Percentiles rank a stretch among this genome's conserved stretches.
Evolutionary conservation across 371 early-diverging fungal species (phyloP).

Genomic region (Mitosporidium daphniae): DNA sequence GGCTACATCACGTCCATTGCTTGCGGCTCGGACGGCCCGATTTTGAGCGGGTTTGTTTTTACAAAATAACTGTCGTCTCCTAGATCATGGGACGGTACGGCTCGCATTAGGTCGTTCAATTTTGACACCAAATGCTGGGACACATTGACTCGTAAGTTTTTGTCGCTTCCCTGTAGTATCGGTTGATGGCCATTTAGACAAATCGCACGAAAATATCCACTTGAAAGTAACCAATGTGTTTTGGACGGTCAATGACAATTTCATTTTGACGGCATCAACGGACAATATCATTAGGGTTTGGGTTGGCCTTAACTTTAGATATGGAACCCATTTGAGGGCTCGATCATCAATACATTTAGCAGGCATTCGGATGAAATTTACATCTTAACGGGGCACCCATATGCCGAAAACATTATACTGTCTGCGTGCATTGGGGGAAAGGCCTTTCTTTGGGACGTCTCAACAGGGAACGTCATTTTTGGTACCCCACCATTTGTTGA

Average conservation of each 20-base stretch:
- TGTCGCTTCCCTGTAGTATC: no score
- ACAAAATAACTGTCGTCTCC: no score
- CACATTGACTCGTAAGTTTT: no score
- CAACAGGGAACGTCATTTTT: conserved; percentile 2
- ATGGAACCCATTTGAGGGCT: conserved; percentile 17
- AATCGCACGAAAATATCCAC: no score
- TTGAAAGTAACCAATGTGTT: conserved; percentile 13
- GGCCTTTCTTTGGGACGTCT: conserved; percentile 34
- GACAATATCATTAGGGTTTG: conserved; percentile 12
- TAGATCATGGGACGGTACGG: no score
- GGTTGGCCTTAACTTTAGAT: conserved; percentile 7
- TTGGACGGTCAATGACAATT: conserved; percentile 19
- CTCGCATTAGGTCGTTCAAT: no score
- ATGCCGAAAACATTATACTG: conserved; percentile 18
- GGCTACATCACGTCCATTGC: no score
- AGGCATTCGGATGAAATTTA: conserved; percentile 24
- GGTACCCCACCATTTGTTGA: conserved; percentile 6
- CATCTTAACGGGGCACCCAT: conserved; percentile 30
- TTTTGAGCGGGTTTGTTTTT: no score
- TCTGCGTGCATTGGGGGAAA: conserved; percentile 50
- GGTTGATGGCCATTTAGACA: no score
- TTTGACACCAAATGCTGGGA: no score
- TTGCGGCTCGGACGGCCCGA: no score
- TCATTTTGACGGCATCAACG: conserved; percentile 17
- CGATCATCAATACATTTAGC: conserved; percentile 11